These are phyloP conservation scores for Boechera stricta DNA, from an alignment of 345 rosid species.

Conservation along the genomic window DNA sequence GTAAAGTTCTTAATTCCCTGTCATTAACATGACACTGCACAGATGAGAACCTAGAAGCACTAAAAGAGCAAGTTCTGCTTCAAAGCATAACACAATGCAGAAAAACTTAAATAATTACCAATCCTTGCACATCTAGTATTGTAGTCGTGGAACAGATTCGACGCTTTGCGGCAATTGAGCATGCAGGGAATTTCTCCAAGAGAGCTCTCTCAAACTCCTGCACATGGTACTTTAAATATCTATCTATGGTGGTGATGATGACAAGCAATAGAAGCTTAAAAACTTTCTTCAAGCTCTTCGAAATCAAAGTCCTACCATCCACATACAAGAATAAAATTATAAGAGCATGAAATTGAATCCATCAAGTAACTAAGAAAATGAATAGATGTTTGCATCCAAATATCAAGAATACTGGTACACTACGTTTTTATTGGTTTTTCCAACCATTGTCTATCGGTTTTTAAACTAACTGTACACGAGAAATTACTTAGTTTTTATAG, in stretches of 20 bases:
- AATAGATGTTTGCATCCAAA: not conserved
- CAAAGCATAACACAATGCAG: conserved; percentile 15
- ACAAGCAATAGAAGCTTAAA: no score
- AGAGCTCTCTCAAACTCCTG: conserved; percentile 95
- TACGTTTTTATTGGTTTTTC: not conserved
- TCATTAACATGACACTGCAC: conserved; percentile 40
- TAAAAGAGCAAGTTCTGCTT: conserved; percentile 13
- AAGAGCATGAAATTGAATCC: not conserved
- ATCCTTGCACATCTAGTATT: conserved; percentile 86
- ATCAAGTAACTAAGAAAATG: not conserved
- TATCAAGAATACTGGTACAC: not conserved
- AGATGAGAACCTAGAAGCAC: conserved; percentile 40
- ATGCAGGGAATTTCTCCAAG: conserved; percentile 87
- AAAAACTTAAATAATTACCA: conserved; percentile 58
- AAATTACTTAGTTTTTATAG: not conserved
- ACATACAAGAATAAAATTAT: not conserved
- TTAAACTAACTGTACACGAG: not conserved
- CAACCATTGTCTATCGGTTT: not conserved
- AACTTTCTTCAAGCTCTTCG: conserved; percentile 88
- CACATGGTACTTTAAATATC: conserved; percentile 90
- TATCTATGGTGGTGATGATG: conserved; percentile 76
- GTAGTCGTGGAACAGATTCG: conserved; percentile 82
- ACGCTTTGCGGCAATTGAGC: conserved; percentile 87
- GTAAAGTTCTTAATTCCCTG: conserved; percentile 94
- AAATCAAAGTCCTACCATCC: conserved; percentile 80